These are phyloP conservation scores for Raffaelea arxii DNA, from an alignment of 2,329 filamentous ascomycete genomes.

Conservation along the genomic window DNA sequence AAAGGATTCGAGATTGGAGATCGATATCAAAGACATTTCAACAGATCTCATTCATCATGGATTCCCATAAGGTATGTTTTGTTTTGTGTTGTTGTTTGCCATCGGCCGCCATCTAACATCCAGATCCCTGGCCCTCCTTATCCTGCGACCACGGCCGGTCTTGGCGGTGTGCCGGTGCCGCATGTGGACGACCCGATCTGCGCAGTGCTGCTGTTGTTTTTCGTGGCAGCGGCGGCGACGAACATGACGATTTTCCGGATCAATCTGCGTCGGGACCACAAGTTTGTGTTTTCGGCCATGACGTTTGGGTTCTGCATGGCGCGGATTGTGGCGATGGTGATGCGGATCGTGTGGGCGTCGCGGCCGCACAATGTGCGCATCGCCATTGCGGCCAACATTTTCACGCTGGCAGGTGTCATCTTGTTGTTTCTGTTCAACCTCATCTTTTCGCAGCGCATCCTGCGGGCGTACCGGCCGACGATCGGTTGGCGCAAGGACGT, in stretches of 20 bases:
- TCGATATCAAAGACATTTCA: too few species aligned
- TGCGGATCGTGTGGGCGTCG: conserved; percentile 44
- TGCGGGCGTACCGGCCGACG: conserved; percentile 61
- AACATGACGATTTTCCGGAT: conserved; percentile 50
- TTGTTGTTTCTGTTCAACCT: conserved; percentile 72
- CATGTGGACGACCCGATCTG: conserved; percentile 55
- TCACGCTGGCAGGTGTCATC: conserved; percentile 64
- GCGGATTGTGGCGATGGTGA: conserved; percentile 38
- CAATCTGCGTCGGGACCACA: conserved; percentile 41
- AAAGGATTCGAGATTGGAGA: too few species aligned
- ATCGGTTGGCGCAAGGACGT: conserved; percentile 57
- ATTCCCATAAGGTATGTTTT: too few species aligned
- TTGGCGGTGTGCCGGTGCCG: conserved; percentile 49
- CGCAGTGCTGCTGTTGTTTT: conserved; percentile 51
- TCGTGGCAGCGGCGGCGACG: conserved; percentile 37
- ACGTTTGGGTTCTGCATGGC: conserved; percentile 50
- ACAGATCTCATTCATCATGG: too few species aligned
- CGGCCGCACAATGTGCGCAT: conserved; percentile 28
- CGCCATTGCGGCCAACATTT: conserved; percentile 53
- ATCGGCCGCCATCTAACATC: too few species aligned
- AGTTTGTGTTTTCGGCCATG: conserved; percentile 49
- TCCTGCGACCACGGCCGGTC: conserved; percentile 30
- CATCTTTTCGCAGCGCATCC: conserved; percentile 63
- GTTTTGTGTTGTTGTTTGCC: too few species aligned
- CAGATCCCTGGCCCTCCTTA: conserved; percentile 25